phyloP scores from a whole-genome alignment of 2,329 filamentous ascomycete genomes.

The Ascochyta viciae-villosae region DNA sequence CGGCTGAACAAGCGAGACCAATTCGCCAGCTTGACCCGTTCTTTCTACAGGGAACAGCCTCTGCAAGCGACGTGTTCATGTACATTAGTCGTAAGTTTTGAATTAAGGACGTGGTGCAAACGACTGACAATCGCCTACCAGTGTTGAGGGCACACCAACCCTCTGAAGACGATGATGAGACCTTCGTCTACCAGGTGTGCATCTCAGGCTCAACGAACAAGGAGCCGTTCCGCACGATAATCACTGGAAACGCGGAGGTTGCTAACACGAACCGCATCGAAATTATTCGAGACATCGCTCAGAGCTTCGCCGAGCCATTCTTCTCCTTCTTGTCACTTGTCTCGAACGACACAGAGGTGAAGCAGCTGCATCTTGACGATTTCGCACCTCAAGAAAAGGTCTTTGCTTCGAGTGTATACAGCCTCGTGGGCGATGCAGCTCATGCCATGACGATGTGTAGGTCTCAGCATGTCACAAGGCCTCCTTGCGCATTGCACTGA shows the following conservation, averaged over 20 bases:
- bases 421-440: conserved; percentile 14
- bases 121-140: background rate
- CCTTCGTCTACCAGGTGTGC: conserved; percentile 16
- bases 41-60: conserved; percentile 21
- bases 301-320: conserved; percentile 15
- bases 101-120: background rate
- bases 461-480: background rate
- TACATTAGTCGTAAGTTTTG: conserved; percentile 10
- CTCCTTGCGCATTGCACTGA: background rate
- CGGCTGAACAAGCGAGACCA: conserved; percentile 9
- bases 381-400: background rate
- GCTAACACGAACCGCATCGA: background rate
- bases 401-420: background rate
- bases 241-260: background rate
- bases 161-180: background rate
- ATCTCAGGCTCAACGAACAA: conserved; percentile 15
- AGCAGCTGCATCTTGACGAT: conserved; percentile 17
- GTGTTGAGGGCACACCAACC: conserved; percentile 15
- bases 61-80: conserved; percentile 11
- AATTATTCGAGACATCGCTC: background rate
- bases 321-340: conserved; percentile 8
- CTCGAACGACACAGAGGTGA: conserved; percentile 6
- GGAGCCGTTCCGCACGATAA: background rate
- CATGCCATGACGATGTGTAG: conserved; percentile 21
- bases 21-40: conserved; percentile 22